Percentiles rank a stretch among this genome's conserved stretches.
phyloP scores from a whole-genome alignment of 2,329 filamentous ascomycete genomes.

The Bipolaris cookei region DNA sequence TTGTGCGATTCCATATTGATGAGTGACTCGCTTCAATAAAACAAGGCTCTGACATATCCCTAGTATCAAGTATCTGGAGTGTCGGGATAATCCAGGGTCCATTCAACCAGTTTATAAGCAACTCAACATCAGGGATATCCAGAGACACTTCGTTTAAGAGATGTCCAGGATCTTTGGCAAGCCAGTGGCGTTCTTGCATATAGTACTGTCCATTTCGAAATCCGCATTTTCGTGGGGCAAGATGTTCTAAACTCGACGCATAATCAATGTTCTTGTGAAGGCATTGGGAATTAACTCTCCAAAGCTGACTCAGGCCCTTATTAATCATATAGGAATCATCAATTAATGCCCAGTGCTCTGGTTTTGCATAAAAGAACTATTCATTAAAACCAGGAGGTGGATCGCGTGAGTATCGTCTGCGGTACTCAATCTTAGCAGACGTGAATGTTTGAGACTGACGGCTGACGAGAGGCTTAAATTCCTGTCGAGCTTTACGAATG shows the following conservation, averaged over 20 bases:
- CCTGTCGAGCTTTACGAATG: not conserved
- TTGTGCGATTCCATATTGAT: slow-evolving; percentile 9
- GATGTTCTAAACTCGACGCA: slow-evolving; percentile 6
- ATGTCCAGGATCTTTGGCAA: slow-evolving; percentile 4
- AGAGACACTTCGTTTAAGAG: slow-evolving; percentile 6
- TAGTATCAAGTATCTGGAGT: slow-evolving; percentile 6
- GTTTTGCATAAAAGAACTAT: slow-evolving; percentile 55
- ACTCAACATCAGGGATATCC: slow-evolving; percentile 16
- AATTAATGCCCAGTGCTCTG: slow-evolving; percentile 54
- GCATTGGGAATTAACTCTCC: slow-evolving; percentile 29
- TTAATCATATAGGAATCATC: slow-evolving; percentile 59
- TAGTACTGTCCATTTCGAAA: slow-evolving; percentile 7
- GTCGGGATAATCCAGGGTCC: slow-evolving; percentile 16
- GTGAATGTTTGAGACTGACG: slow-evolving; percentile 50
- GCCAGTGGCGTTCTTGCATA: slow-evolving; percentile 8
- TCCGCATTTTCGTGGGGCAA: slow-evolving; percentile 14
- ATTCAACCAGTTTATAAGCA: slow-evolving; percentile 14
- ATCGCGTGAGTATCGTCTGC: slow-evolving; percentile 51
- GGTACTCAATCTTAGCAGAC: slow-evolving; percentile 49
- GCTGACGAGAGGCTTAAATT: slow-evolving; percentile 37
- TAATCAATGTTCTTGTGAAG: slow-evolving; percentile 5
- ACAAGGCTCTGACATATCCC: slow-evolving; percentile 3
- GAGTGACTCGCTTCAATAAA: slow-evolving; percentile 4
- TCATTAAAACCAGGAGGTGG: slow-evolving; percentile 57
- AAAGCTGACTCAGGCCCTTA: slow-evolving; percentile 52